Base-by-base conservation (phyloP, 805 yeast species). In the Candida piceae region DNA sequence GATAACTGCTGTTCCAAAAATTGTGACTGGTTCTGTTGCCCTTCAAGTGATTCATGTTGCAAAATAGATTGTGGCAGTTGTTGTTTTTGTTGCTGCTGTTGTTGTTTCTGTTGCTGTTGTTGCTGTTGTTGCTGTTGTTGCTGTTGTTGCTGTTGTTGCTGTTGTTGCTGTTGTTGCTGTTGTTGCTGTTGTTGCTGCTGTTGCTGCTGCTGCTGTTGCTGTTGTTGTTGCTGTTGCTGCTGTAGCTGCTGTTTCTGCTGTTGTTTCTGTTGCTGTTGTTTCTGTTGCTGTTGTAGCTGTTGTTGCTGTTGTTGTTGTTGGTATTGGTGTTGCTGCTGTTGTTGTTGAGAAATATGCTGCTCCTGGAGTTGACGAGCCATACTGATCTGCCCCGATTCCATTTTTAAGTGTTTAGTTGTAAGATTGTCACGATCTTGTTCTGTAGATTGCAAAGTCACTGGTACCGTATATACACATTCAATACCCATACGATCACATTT, bases 401-500 rank as follows among this genome's bases (percentile, higher is more conserved):
- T 5, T 13, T 25, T 25, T 3, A 18, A 12, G 10, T 29, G 28
- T 7, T 16, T 28, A 11, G 18, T 19, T 15, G 12, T 28, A 18
- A 18, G 9, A 24, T 22, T 13, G 5, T 22, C 5, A 5, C 29
- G 23, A 16, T 22, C 18, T 15, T 23, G 29, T 9, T 34, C 37
- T 15, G 19, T 33, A 12, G 12, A 8, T 4, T 25, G 15, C 9
- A 26, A 25, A 16, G 16, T 34, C 31, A 29, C 16, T 3, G 41
- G 31, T 4, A 28, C 19, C n/a, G 32, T 27, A 32, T 84, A 88
- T 3, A 81, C 72, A 62, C 97, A 89, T 19, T 74, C 80, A 24
- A 89, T 67, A 16, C 84, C 81, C 78, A 89, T 75, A 43, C 87
- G 80, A 33, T 67, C 62, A 61, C 97, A 89, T 61, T 87, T 87